These are phyloP conservation scores for Plantago elongata DNA, from an alignment of 257 asterid genomes.

Conservation along the genomic window DNA sequence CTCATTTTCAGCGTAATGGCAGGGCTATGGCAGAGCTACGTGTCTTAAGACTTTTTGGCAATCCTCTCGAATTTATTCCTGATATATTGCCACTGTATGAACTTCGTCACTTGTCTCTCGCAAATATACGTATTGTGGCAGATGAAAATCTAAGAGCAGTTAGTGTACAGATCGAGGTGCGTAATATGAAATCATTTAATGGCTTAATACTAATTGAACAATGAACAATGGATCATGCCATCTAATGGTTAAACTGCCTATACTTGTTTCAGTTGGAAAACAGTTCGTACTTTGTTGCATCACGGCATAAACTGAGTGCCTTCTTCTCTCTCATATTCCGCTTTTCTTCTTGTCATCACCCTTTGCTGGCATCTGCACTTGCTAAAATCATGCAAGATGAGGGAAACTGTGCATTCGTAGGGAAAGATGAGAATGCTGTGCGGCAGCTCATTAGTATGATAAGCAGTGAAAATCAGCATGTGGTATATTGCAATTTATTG, in stretches of 20 bases:
- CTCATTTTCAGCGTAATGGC: conserved; percentile 43
- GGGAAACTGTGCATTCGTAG: conserved; percentile 85
- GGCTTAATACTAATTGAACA: conserved; percentile 21
- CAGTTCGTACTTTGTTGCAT: conserved; percentile 87
- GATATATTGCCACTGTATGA: conserved; percentile 82
- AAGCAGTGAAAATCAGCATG: conserved; percentile 94
- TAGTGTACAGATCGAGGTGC: conserved; percentile 93
- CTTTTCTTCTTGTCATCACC: conserved; percentile 99
- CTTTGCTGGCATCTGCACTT: conserved; percentile 94
- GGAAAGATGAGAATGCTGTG: conserved; percentile 95
- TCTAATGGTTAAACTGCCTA: conserved; percentile 15
- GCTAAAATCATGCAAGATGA: conserved; percentile 98
- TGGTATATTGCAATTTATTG: conserved; percentile 50
- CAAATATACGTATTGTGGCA: conserved; percentile 86
- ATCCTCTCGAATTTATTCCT: conserved; percentile 97
- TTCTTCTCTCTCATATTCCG: conserved; percentile 98
- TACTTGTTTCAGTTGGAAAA: conserved; percentile 77
- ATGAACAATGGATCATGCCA: conserved; percentile 21
- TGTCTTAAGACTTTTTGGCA: conserved; percentile 87
- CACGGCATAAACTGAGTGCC: conserved; percentile 96
- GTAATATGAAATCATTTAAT: conserved; percentile 21
- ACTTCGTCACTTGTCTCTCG: conserved; percentile 96
- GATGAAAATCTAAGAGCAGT: conserved; percentile 86
- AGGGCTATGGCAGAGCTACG: conserved; percentile 91
- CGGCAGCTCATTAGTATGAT: conserved; percentile 99